Percentiles rank a stretch among this genome's conserved stretches.
Evolutionary conservation across 768 basidiomycete species (phyloP).

Genomic region (Amanita thiersii): DNA sequence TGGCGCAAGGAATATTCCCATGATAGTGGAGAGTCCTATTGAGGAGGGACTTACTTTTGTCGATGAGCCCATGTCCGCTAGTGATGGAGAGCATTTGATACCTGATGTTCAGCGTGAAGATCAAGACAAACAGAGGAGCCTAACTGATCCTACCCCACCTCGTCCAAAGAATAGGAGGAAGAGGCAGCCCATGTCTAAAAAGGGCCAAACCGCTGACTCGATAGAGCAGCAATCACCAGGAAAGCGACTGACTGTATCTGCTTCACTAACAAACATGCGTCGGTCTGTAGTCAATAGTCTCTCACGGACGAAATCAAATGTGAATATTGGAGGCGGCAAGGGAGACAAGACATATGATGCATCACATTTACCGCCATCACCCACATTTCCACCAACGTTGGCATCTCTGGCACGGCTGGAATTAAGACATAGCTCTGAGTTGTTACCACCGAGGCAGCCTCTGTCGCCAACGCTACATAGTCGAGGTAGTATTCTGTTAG

Average conservation of each 20-base stretch:
- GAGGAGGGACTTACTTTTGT: slow-evolving; percentile 17
- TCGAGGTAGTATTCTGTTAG: slow-evolving; percentile 44
- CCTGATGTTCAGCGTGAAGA: not conserved
- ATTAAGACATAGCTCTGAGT: slow-evolving; percentile 1
- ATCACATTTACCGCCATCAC: slow-evolving; percentile 31
- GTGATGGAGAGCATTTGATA: not conserved
- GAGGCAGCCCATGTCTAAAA: slow-evolving; percentile 1
- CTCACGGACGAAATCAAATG: slow-evolving; percentile 15
- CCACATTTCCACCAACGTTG: slow-evolving; percentile 17
- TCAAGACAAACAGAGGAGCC: not conserved
- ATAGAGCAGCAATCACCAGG: slow-evolving; percentile 12
- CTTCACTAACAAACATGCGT: slow-evolving; percentile 36
- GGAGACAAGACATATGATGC: slow-evolving; percentile 16
- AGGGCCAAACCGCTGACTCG: not conserved
- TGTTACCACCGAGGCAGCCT: slow-evolving; percentile 25
- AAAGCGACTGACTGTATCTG: slow-evolving; percentile 21
- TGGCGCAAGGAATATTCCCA: slow-evolving; percentile 15
- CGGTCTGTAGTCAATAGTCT: slow-evolving; percentile 34
- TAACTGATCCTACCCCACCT: not conserved
- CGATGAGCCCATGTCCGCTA: slow-evolving; percentile 5
- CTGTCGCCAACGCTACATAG: slow-evolving; percentile 55
- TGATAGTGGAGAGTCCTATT: slow-evolving; percentile 30
- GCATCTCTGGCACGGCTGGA: not conserved
- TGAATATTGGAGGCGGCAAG: slow-evolving; percentile 14
- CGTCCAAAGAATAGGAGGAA: not conserved